phyloP scores from a whole-genome alignment of 768 basidiomycete genomes.

The Hygrocybe coccinea region DNA sequence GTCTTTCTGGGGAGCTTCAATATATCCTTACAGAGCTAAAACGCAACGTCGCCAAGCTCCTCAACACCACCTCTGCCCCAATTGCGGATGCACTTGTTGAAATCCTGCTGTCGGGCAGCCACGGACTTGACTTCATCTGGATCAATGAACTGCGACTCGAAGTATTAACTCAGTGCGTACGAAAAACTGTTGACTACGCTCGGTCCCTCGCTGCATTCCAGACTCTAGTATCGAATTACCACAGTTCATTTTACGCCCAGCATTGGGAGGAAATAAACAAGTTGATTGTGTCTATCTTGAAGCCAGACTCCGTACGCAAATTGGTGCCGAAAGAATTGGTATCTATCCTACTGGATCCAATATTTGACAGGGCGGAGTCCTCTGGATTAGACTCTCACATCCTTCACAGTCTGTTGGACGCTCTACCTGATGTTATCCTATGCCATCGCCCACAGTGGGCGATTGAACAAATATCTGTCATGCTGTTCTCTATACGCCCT shows the following conservation, averaged over 20 bases:
- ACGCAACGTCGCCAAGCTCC: background rate
- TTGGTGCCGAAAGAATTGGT: background rate
- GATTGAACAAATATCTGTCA: background rate
- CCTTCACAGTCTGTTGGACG: background rate
- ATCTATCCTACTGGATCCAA: constrained; percentile 3
- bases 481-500: background rate
- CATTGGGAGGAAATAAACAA: constrained; percentile 7
- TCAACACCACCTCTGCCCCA: background rate
- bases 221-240: constrained; percentile 12
- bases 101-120: constrained; percentile 10
- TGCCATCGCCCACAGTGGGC: constrained; percentile 1
- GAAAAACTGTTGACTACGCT: background rate
- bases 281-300: constrained; percentile 1
- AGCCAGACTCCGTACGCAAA: background rate
- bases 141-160: constrained; percentile 11
- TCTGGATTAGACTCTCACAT: background rate
- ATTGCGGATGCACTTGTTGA: constrained; percentile 4
- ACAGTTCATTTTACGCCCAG: constrained; percentile 10
- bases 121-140: constrained; percentile 15
- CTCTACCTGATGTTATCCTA: background rate
- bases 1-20: background rate
- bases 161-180: constrained; percentile 1
- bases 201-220: constrained; percentile 12
- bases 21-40: background rate
- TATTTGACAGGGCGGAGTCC: background rate